Evolutionary conservation across 2,329 filamentous ascomycete genomes (phyloP).

Genomic region (Aspergillus pseudoviridinutans): DNA sequence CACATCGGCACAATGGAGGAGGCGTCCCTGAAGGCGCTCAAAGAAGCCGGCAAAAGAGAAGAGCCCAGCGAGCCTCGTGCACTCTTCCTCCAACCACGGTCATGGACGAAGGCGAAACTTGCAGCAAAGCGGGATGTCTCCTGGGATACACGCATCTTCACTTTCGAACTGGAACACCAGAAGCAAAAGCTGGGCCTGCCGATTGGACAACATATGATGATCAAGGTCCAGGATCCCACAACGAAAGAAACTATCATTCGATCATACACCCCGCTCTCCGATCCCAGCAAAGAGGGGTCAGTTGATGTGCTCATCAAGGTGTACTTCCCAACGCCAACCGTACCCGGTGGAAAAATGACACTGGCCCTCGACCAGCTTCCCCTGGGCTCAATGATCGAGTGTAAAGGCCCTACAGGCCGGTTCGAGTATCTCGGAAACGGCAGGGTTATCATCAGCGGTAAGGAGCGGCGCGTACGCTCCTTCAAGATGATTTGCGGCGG

Average conservation of each 20-base stretch:
- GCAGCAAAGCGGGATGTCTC: conserved; percentile 67
- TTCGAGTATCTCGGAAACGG: conserved; percentile 75
- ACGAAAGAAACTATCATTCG: conserved; percentile 69
- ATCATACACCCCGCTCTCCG: conserved; percentile 80
- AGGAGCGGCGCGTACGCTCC: conserved; percentile 54
- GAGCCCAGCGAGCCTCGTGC: conserved; percentile 46
- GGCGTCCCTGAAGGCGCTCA: conserved; percentile 53
- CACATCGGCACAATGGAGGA: conserved; percentile 76
- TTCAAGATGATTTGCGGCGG: conserved; percentile 88
- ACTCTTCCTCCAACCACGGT: conserved; percentile 66
- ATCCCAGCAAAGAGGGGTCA: conserved; percentile 56
- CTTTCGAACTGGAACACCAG: conserved; percentile 69
- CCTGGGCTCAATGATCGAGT: conserved; percentile 69
- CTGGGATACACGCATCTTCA: conserved; percentile 75
- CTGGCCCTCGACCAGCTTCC: conserved; percentile 70
- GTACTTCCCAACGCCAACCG: conserved; percentile 60
- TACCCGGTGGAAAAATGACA: conserved; percentile 74
- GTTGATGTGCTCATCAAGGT: conserved; percentile 79
- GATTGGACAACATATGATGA: conserved; percentile 81
- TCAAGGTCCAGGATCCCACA: conserved; percentile 71
- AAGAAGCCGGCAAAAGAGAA: conserved; percentile 39
- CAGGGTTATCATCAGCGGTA: conserved; percentile 57
- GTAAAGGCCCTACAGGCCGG: conserved; percentile 84
- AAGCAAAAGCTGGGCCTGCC: conserved; percentile 71
- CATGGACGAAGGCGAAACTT: conserved; percentile 71